phyloP scores from a whole-genome alignment of 2,329 filamentous ascomycete genomes.

The Aspergillus sp. region DNA sequence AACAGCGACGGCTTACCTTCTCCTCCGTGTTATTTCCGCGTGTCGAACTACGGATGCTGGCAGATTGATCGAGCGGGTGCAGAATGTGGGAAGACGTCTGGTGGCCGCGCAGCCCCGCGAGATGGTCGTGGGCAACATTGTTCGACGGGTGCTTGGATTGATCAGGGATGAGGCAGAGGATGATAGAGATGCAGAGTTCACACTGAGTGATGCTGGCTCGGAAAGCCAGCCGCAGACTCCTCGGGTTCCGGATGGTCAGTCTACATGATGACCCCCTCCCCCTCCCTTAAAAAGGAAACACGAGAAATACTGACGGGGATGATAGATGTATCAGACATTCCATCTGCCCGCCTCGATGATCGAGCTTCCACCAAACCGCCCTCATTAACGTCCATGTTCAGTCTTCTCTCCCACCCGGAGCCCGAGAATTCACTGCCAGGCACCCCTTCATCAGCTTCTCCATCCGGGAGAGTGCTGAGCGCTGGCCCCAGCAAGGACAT shows the following conservation, averaged over 20 bases:
- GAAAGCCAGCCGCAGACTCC: slow-evolving; percentile 43
- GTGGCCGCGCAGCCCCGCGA: slow-evolving; percentile 80
- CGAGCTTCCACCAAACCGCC: slow-evolving; percentile 42
- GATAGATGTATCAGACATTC: slow-evolving; percentile 17
- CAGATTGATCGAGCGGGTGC: slow-evolving; percentile 70
- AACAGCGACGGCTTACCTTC: slow-evolving; percentile 79
- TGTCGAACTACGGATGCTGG: slow-evolving; percentile 70
- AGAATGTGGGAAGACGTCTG: slow-evolving; percentile 67
- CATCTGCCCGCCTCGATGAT: slow-evolving; percentile 21
- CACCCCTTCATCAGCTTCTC: slow-evolving; percentile 28
- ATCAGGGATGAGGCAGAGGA: slow-evolving; percentile 87
- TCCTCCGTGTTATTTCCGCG: slow-evolving; percentile 76
- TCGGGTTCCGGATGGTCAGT: slow-evolving; percentile 28
- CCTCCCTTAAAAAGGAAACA: too few species aligned
- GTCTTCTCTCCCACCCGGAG: slow-evolving; percentile 65
- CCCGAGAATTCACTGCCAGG: slow-evolving; percentile 36
- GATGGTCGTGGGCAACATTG: slow-evolving; percentile 88
- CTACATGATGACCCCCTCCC: not conserved
- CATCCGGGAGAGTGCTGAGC: slow-evolving; percentile 24
- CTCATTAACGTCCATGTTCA: slow-evolving; percentile 71
- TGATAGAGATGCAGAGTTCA: slow-evolving; percentile 58
- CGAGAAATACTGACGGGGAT: too few species aligned
- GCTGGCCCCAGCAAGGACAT: slow-evolving; percentile 52
- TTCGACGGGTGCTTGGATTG: slow-evolving; percentile 77
- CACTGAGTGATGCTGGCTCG: slow-evolving; percentile 52